Evolutionary conservation across 495 filamentous ascomycete genomes (phyloP).

Genomic region (Cercophora samala): DNA sequence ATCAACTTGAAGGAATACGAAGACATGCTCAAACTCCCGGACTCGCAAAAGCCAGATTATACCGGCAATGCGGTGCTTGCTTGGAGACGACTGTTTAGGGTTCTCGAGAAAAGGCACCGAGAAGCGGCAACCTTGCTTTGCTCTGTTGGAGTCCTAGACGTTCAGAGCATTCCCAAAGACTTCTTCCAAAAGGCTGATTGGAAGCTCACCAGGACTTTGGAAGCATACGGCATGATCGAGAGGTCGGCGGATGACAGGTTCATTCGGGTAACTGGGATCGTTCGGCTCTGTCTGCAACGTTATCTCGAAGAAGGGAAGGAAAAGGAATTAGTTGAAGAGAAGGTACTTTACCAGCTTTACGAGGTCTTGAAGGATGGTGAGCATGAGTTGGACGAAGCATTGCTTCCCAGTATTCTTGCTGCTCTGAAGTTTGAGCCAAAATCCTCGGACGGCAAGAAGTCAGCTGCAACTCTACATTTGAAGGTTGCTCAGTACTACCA

Average conservation of each 20-base stretch:
- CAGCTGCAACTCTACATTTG: not conserved
- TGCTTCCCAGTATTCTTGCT: not conserved
- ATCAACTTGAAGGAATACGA: not conserved
- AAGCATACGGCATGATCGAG: not conserved
- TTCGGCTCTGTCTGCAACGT: not conserved
- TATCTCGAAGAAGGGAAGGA: not conserved
- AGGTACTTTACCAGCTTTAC: not conserved
- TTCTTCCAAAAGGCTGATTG: not conserved
- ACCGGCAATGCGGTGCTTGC: not conserved
- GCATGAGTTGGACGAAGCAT: not conserved
- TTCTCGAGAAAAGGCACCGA: not conserved
- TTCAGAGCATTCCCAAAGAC: not conserved
- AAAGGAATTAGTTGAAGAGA: not conserved
- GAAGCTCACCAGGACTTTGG: not conserved
- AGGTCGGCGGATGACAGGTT: not conserved
- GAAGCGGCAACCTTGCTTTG: not conserved
- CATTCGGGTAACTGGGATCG: not conserved
- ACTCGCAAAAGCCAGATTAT: not conserved
- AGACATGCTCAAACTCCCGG: not conserved
- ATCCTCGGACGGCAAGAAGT: not conserved
- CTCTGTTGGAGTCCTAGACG: not conserved
- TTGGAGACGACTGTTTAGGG: not conserved
- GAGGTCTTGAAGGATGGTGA: not conserved
- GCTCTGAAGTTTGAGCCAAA: not conserved
- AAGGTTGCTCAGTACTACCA: not conserved